phyloP scores from a whole-genome alignment of 495 filamentous ascomycete genomes.

The Xylaria longipes region DNA sequence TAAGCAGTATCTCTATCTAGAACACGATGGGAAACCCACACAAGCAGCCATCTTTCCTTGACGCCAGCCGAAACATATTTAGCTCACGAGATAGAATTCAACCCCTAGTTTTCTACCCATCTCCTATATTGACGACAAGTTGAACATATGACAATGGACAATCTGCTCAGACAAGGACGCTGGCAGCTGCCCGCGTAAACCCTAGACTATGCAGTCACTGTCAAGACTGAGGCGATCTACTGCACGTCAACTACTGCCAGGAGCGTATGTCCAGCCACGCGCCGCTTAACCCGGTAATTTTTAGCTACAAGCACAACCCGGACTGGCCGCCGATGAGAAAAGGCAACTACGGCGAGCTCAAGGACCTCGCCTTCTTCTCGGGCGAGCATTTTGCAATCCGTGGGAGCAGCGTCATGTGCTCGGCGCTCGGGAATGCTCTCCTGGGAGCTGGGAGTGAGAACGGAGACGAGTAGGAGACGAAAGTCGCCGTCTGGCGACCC shows the following conservation, averaged over 20 bases:
- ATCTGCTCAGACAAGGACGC: background rate
- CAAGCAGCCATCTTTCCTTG: background rate
- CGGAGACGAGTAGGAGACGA: background rate
- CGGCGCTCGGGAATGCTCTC: background rate
- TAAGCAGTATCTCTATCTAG: background rate
- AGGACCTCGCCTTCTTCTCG: background rate
- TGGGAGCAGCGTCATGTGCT: background rate
- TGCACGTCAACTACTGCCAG: background rate
- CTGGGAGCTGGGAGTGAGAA: background rate
- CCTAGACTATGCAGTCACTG: background rate
- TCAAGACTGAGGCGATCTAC: background rate
- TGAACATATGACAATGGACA: background rate
- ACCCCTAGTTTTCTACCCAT: background rate
- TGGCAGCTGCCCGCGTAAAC: background rate
- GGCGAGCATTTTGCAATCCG: background rate
- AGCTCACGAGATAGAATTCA: background rate
- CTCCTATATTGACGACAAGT: background rate
- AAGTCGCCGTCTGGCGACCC: constrained; percentile 6
- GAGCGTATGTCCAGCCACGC: background rate
- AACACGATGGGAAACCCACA: background rate
- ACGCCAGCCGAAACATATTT: background rate
- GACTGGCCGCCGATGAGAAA: background rate
- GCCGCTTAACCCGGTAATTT: background rate
- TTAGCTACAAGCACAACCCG: constrained; percentile 3
- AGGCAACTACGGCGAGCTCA: background rate